Percentiles rank a stretch among this genome's conserved stretches.
Conservation (phyloP, 225 moss, liverwort and hornwort genomes). For the Polytrichum formosum region DNA sequence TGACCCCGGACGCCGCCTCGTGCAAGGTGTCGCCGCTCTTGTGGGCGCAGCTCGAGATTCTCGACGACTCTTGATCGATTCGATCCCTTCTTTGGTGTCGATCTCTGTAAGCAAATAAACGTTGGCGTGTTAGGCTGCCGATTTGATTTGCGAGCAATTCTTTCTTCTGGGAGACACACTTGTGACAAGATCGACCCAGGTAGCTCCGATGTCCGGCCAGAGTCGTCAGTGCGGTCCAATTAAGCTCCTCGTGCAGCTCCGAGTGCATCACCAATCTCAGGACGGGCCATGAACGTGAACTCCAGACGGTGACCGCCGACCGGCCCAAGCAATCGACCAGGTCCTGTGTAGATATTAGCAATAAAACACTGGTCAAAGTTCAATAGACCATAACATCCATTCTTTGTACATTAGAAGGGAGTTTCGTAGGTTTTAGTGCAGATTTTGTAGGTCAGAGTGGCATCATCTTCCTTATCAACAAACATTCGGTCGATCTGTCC, state of each 20-base stretch:
- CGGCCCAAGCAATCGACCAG: background rate
- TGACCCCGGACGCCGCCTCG: slow-evolving; percentile 46
- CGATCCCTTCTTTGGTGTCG: no score
- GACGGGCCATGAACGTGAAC: background rate
- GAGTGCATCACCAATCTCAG: background rate
- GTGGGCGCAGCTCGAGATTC: slow-evolving; percentile 74
- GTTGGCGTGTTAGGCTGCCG: background rate
- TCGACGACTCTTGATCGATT: slow-evolving; percentile 32
- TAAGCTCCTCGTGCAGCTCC: background rate
- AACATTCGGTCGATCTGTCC: background rate
- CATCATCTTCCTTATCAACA: background rate
- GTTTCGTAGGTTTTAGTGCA: background rate
- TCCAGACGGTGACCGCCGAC: slow-evolving; percentile 1
- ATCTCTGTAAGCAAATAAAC: no score
- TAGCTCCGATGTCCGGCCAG: background rate
- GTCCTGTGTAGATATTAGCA: background rate
- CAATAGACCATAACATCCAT: background rate
- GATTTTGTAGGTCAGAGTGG: background rate
- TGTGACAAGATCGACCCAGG: background rate
- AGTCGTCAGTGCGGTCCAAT: background rate
- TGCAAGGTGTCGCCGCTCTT: slow-evolving; percentile 59
- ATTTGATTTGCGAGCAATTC: background rate
- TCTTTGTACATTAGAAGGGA: slow-evolving; percentile 1
- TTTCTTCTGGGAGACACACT: no score
- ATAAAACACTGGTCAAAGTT: background rate